A percentile compares a stretch with the other conserved stretches of the same genome.
Evolutionary conservation across 1,284 basidiomycete species (phyloP).

Genomic region (Ganoderma resinaceum): DNA sequence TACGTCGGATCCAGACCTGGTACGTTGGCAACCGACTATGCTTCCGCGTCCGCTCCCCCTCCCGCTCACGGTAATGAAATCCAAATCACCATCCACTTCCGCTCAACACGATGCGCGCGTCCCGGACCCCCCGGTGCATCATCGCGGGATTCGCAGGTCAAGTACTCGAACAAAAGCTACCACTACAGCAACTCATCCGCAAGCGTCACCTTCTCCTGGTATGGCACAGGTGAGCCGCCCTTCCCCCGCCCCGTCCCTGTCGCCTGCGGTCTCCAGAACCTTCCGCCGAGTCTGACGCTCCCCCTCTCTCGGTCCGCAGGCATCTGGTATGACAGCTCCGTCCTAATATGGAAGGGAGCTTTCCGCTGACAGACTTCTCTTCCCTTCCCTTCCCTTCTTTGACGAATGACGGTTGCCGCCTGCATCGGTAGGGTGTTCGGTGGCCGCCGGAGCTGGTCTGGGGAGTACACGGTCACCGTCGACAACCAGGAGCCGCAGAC

Average conservation of each 20-base stretch:
- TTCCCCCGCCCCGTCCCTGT: background rate
- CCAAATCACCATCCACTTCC: background rate
- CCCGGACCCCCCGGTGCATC: too few species aligned
- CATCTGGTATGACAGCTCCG: constrained; percentile 23
- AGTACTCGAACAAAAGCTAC: constrained; percentile 25
- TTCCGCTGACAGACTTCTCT: background rate
- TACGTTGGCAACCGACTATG: constrained; percentile 16
- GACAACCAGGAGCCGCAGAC: constrained; percentile 17
- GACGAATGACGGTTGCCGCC: background rate
- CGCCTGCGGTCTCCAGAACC: background rate
- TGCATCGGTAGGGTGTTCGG: constrained; percentile 31
- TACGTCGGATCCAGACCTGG: constrained; percentile 24
- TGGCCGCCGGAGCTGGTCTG: constrained; percentile 25
- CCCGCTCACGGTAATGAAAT: background rate
- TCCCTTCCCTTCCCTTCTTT: background rate
- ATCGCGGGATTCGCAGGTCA: constrained; percentile 5
- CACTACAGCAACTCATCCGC: constrained; percentile 33
- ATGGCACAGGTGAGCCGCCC: constrained; percentile 32
- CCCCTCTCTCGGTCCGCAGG: constrained; percentile 12
- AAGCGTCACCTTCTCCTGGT: constrained; percentile 34
- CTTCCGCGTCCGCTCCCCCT: background rate
- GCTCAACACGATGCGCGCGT: background rate
- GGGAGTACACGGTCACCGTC: constrained; percentile 32
- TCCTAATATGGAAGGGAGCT: background rate
- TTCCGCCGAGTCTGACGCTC: background rate